These are phyloP conservation scores for Grosmannia clavigera DNA, from an alignment of 2,329 filamentous ascomycete species.

Conservation along the genomic window DNA sequence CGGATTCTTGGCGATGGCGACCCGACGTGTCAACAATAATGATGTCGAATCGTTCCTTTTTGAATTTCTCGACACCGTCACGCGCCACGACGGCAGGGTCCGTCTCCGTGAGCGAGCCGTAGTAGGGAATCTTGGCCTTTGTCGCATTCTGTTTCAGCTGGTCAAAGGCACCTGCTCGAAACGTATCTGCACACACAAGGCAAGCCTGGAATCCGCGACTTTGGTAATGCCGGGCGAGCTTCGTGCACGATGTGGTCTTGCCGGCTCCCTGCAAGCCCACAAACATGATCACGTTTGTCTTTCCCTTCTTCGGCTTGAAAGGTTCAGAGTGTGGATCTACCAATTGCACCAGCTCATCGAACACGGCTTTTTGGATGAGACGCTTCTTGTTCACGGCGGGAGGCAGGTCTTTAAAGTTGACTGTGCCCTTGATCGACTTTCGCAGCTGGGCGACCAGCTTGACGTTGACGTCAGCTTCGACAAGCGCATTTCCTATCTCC, in stretches of 20 bases:
- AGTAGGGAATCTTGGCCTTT: conserved; percentile 98
- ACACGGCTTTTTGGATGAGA: conserved; percentile 93
- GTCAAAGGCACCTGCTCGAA: conserved; percentile 95
- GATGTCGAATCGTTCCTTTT: conserved; percentile 95
- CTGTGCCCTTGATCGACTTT: conserved; percentile 78
- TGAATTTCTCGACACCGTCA: conserved; percentile 98
- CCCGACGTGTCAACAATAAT: conserved; percentile 98
- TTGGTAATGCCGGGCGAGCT: conserved; percentile 89
- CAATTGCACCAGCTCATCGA: conserved; percentile 88
- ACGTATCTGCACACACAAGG: conserved; percentile 93
- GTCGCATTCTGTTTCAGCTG: conserved; percentile 98
- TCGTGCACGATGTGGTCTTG: conserved; percentile 97
- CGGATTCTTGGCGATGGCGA: conserved; percentile 85
- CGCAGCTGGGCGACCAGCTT: conserved; percentile 82
- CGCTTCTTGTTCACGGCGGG: conserved; percentile 96
- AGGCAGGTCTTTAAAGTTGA: conserved; percentile 91
- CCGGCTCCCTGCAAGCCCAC: conserved; percentile 94
- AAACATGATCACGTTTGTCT: conserved; percentile 97
- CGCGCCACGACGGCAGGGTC: conserved; percentile 86
- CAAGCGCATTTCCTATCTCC: conserved; percentile 88
- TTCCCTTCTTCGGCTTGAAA: conserved; percentile 95
- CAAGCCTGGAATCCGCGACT: conserved; percentile 86
- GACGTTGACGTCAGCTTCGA: conserved; percentile 96
- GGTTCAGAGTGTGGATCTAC: conserved; percentile 92
- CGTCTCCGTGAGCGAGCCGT: conserved; percentile 89